Evolutionary conservation across 306 rosid genomes (phyloP).

Genomic region (Biancaea sappan): DNA sequence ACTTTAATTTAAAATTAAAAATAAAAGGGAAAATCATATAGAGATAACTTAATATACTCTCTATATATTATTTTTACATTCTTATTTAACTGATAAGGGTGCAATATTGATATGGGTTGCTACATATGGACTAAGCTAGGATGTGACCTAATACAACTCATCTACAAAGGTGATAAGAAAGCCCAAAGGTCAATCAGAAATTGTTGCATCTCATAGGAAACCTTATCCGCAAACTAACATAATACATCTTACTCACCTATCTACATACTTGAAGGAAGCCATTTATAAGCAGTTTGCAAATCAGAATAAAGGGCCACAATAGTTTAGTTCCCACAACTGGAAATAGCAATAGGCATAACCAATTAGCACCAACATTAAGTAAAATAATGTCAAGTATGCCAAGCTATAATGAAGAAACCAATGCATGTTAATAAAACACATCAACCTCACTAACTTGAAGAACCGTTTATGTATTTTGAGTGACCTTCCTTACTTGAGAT

Average conservation of each 20-base stretch:
- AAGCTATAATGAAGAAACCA: slow-evolving; percentile 26
- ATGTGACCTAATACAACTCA: too few species aligned
- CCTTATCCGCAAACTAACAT: neutral
- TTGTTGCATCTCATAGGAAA: neutral
- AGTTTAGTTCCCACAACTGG: slow-evolving; percentile 6
- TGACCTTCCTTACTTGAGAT: slow-evolving; percentile 52
- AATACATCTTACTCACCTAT: neutral
- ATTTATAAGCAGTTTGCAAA: neutral
- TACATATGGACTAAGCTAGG: neutral
- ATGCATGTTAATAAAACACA: slow-evolving; percentile 1
- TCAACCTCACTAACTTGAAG: slow-evolving; percentile 62
- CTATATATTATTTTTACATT: neutral
- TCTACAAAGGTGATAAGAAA: neutral
- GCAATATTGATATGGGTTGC: neutral
- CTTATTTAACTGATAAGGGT: neutral
- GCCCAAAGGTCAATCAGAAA: neutral
- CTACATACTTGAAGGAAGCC: neutral
- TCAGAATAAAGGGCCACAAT: neutral
- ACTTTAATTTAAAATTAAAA: neutral
- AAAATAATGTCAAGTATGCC: slow-evolving; percentile 27
- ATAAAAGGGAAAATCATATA: too few species aligned
- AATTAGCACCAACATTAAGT: slow-evolving; percentile 32
- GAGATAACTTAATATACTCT: neutral
- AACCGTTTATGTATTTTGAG: slow-evolving; percentile 40
- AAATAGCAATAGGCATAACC: slow-evolving; percentile 34